phyloP scores from a whole-genome alignment of 1,139 yeast genomes.

The Kodamaea sp. region DNA sequence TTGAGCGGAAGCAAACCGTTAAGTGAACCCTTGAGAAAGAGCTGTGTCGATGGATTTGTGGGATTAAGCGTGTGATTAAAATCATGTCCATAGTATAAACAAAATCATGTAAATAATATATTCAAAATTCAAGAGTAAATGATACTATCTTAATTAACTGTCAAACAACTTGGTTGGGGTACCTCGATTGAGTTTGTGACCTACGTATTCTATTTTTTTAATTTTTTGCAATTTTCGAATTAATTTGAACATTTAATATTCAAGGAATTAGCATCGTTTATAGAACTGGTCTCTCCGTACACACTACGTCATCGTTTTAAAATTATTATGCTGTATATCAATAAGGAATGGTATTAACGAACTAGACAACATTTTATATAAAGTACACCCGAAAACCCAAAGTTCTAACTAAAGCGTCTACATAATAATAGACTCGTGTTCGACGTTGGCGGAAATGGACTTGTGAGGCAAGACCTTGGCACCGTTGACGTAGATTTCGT shows the following conservation, averaged over 20 bases:
- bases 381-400: conserved; percentile 2
- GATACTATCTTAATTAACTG: no score
- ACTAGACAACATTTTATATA: conserved; percentile 1
- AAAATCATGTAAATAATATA: conserved; percentile 1
- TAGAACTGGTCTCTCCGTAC: no score
- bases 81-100: background rate
- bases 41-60: conserved; percentile 33
- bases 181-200: no score
- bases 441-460: conserved; percentile 93
- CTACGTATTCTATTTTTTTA: no score
- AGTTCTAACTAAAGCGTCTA: no score
- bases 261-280: no score
- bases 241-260: no score
- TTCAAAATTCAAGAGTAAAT: conserved; percentile 1
- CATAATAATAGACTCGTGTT: conserved; percentile 97
- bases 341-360: conserved; percentile 1
- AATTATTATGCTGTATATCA: no score
- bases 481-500: conserved; percentile 98
- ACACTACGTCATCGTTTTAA: no score
- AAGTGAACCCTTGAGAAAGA: conserved; percentile 34
- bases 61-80: conserved; percentile 2
- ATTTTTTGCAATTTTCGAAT: no score
- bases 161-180: no score
- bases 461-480: conserved; percentile 99
- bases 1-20: conserved; percentile 64